Base-by-base conservation (phyloP, 2,329 filamentous ascomycete genomes). In the Diaporthe caulivora region DNA sequence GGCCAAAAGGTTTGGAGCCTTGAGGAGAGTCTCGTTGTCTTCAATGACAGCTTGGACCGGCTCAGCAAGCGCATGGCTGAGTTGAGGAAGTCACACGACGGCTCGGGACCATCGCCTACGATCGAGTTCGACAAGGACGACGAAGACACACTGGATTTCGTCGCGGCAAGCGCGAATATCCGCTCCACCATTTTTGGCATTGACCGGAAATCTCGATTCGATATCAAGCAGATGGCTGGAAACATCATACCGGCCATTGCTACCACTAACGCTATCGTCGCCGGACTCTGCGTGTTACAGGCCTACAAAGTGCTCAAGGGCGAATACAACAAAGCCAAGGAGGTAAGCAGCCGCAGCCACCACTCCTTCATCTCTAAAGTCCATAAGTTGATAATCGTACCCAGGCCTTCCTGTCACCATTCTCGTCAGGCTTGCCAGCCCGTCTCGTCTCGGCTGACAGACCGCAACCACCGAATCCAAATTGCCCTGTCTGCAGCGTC, bases 181-280 rank as follows among this genome's bases (percentile, higher is more conserved):
- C 91, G 97, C 57, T 97, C 96, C 1, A 87, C 90, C 31, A 88
- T 97, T n/a, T 99, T 99, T 80, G 93, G 92, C 72, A 98, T 99
- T 73, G 93, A 96, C 70, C 85, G 87, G 6, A 96, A 95, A 81
- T 97, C 95, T 29, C 95, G 97, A 74, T 99, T 98, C 80, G 95
- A 98, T 80, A 95, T 97, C 79, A 99, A 99, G 85, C 94, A 99
- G 84, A 99, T 98, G 96, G 97, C 97, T 5, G 97, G 97, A 70
- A 99, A 99, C 81, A 99, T 99, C 79, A 99, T 99, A 75, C 97
- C 97, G 1, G 97, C 97, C 2, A 99, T 99, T 80, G 97, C 97
- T 7, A 99, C 97, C 0, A 98, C 97, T 0, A 99, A 99, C 82
- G 97, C 97, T 21, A 97, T 98, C 82, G 96, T 97, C 1, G 97